These are phyloP conservation scores for Simplicillium sp. DNA, from an alignment of 2,329 filamentous ascomycete genomes.

Conservation along the genomic window DNA sequence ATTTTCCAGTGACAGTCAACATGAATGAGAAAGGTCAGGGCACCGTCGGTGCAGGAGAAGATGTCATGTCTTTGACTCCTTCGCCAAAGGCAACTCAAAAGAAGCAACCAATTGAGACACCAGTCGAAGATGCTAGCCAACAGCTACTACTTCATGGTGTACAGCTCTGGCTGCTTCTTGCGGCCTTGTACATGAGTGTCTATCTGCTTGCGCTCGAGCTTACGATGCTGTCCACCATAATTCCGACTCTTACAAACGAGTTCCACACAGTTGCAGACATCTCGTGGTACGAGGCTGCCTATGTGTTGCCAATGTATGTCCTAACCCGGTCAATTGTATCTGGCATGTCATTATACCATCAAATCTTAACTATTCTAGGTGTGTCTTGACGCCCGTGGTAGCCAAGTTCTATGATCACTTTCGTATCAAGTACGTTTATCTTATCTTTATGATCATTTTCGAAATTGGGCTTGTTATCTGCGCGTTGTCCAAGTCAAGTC, in stretches of 20 bases:
- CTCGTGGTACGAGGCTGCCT: constrained; percentile 7
- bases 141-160: too few relatives aligned
- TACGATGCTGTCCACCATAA: constrained; percentile 7
- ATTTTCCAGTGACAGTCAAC: too few relatives aligned
- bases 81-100: too few relatives aligned
- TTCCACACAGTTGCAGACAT: constrained; percentile 5
- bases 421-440: constrained; percentile 4
- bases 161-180: too few relatives aligned
- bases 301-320: constrained; percentile 5
- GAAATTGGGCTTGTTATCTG: constrained; percentile 4
- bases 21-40: too few relatives aligned
- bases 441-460: constrained; percentile 4
- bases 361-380: constrained; percentile 1
- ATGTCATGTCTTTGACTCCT: too few relatives aligned
- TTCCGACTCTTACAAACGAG: constrained; percentile 4
- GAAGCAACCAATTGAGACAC: too few relatives aligned
- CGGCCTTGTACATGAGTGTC: constrained; percentile 2
- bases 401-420: constrained; percentile 4
- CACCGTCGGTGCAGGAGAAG: too few relatives aligned
- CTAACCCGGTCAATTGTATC: too few relatives aligned
- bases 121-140: too few relatives aligned
- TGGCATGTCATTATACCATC: too few relatives aligned
- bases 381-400: constrained; percentile 2
- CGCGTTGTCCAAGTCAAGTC: constrained; percentile 1
- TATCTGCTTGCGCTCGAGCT: constrained; percentile 7